Base-by-base conservation (phyloP, 352 stramenopile genomes). In the Phytophthora pini region DNA sequence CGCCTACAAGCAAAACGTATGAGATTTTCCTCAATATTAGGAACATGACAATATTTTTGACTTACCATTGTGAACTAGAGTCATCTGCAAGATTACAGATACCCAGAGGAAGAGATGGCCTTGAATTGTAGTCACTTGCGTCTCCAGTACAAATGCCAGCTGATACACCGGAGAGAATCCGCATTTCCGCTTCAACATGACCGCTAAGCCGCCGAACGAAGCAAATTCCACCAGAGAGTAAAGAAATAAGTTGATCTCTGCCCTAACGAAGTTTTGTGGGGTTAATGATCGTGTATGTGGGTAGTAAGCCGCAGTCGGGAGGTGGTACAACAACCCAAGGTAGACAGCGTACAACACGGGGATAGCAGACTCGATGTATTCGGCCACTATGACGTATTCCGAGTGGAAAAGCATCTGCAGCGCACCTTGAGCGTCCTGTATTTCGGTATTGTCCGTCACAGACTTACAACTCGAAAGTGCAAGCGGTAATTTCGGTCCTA, bases 91-190 rank as follows among this genome's bases (percentile, higher is more conserved):
- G 8, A 70, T 70, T 36, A 54, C 67, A 5, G 51, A 58, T 22
- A 74, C 45, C 70, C 67, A 80, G 27, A 75, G 40, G 13, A 79
- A 61, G 5, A 79, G 27, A 4, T 61, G 56, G 1, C 61, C 47
- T n/a, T 79, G 70, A 7, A 82, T 20, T 9, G 53, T 56, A 4
- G 47, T 32, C 1, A 34, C 17, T 29, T 82, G 68, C 0, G 38
- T 79, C 50, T 85, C 71, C 1, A 82, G 56, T 26, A 82, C 71
- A 31, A 85, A 82, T 1, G 63, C 76, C 2, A 85, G 51, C 26
- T 73, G 57, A 46, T 77, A 74, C 1, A 76, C 8, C 13, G 62
- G 56, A 3, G 53, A 65, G 38, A 74, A 73, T 0, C 50, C 60
- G 38, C 80, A 74, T 53, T 43, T 20, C 1, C 41, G 26, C 31